Evolutionary conservation across 2,329 filamentous ascomycete genomes (phyloP).

Genomic region (Pyrenophora tritici-repentis): DNA sequence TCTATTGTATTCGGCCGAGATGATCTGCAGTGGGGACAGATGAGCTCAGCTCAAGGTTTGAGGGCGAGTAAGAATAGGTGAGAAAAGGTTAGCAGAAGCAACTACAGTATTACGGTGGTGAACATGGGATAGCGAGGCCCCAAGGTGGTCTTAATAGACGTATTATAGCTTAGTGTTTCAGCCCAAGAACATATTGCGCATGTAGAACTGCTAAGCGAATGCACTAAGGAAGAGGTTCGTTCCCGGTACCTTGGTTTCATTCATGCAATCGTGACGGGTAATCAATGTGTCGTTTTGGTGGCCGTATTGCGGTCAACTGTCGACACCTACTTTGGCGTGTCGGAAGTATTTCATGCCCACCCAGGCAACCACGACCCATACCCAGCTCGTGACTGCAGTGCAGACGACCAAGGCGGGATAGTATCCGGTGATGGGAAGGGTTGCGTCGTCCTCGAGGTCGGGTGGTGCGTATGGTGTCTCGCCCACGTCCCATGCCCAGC

Average conservation of each 20-base stretch:
- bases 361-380: conserved; percentile 97
- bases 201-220: conserved; percentile 33
- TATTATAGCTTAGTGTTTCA: conserved; percentile 43
- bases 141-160: conserved; percentile 20
- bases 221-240: conserved; percentile 24
- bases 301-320: conserved; percentile 37
- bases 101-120: conserved; percentile 7
- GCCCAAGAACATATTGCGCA: conserved; percentile 36
- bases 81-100: conserved; percentile 4
- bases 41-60: conserved; percentile 4
- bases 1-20: conserved; percentile 13
- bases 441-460: conserved; percentile 92
- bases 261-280: conserved; percentile 14
- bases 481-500: conserved; percentile 98
- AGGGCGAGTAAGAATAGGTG: conserved; percentile 1
- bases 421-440: conserved; percentile 93
- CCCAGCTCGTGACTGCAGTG: conserved; percentile 97
- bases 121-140: conserved; percentile 9
- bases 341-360: conserved; percentile 99
- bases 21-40: neutral
- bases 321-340: conserved; percentile 84
- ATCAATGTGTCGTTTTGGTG: conserved; percentile 15
- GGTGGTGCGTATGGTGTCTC: conserved; percentile 94
- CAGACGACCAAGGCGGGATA: conserved; percentile 94
- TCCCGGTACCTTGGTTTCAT: conserved; percentile 10